Base-by-base conservation (phyloP, 2,329 filamentous ascomycete genomes). In the Colletotrichum theobromicola region DNA sequence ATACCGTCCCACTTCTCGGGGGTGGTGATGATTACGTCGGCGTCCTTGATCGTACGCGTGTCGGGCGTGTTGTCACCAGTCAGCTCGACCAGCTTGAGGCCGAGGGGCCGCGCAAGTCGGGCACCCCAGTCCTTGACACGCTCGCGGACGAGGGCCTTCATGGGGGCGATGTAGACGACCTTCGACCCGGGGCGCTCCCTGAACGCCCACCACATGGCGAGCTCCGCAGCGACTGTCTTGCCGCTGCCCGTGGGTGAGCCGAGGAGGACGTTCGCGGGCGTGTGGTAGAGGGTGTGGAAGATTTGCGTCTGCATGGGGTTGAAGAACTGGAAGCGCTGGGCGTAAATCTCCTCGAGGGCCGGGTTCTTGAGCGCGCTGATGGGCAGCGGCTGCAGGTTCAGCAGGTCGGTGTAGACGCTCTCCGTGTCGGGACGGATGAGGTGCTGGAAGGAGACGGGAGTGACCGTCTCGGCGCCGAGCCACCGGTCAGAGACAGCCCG, bases 1-100 rank as follows among this genome's bases (percentile, higher is more conserved):
- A 99, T 98, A 90, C 97, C 97, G 82, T 99, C 97, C 97, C 97
- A 99, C 83, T 99, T 99, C 85, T 99, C 97, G n/a, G 97, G 97
- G 0, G 97, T 99, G 0, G 97, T 99, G 79, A 99, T 95, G 79
- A 99, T 99, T 76, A 99, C 95, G 82, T 99, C 97, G 5, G 97
- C 97, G 81, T 98, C 94, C 78, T 96, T 92, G 79, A 99, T 99
- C 0, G 96, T 98, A 65, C 95, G 90, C 1, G 97, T 99, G 81
- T 99, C 97, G 1, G 97, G 97, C 0, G 97, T 99, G 80, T 98
- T 99, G 86, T 99, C 97, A 87, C 88, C 83, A 15, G 97, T 99
- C 86, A 99, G 87, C 84, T 99, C 97, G 18, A 99, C 97, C 24
- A 99, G 88, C 83, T 95, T 97, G 76, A 98, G 83, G 0, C 96